These are phyloP conservation scores for Pinus taeda DNA, from an alignment of 75 land plant species.

Conservation along the genomic window DNA sequence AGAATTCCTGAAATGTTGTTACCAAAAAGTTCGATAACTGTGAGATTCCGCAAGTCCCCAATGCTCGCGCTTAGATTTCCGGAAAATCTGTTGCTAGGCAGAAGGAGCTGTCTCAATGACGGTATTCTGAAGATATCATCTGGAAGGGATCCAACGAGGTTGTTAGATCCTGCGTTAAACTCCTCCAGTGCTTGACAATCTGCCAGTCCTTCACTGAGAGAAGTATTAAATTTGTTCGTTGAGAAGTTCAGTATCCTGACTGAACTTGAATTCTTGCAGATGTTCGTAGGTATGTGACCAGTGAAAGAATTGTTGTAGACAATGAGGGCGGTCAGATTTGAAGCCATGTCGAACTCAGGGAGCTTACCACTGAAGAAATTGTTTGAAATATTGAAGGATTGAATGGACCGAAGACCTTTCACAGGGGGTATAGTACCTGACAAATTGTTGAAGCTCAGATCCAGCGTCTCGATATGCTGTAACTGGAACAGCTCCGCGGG, in stretches of 20 bases:
- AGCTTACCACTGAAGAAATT: constrained; percentile 19
- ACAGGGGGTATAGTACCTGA: constrained; percentile 17
- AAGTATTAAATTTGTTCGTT: constrained; percentile 2
- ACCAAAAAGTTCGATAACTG: constrained; percentile 26
- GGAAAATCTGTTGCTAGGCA: constrained; percentile 18
- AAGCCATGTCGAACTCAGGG: neutral
- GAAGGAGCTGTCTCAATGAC: constrained; percentile 13
- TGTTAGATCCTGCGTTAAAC: constrained; percentile 26
- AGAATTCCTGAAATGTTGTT: constrained; percentile 41
- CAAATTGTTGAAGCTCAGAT: constrained; percentile 39
- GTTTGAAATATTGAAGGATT: constrained; percentile 29
- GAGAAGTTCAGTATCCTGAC: constrained; percentile 21
- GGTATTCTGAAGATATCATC: constrained; percentile 26
- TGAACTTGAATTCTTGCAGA: constrained; percentile 11
- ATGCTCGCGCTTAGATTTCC: constrained; percentile 13
- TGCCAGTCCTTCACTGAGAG: constrained; percentile 6
- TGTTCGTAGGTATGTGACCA: constrained; percentile 13
- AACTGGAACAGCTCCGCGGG: constrained; percentile 23
- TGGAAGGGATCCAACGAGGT: constrained; percentile 30
- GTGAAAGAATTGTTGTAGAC: constrained; percentile 15
- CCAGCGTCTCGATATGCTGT: constrained; percentile 21
- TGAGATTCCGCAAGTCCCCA: constrained; percentile 30
- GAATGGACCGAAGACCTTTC: constrained; percentile 10
- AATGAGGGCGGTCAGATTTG: constrained; percentile 2
- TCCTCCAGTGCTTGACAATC: constrained; percentile 13